Percentiles rank a stretch among this genome's conserved stretches.
Evolutionary conservation across 2,329 filamentous ascomycete genomes (phyloP).

Genomic region (Cytospora schulzeri): DNA sequence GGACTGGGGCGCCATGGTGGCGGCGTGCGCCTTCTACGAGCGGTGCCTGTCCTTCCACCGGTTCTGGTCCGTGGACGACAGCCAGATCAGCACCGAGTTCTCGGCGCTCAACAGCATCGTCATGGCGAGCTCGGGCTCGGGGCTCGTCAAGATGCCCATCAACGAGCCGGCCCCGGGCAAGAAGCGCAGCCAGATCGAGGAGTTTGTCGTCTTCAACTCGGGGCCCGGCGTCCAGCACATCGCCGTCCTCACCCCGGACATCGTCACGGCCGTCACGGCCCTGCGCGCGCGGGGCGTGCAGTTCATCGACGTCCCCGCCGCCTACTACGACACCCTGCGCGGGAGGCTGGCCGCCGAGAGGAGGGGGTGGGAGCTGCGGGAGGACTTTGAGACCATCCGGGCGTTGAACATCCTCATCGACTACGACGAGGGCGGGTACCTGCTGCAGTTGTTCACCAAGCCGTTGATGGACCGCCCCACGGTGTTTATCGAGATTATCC

Average conservation of each 20-base stretch:
- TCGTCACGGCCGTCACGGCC: slow-evolving; percentile 74
- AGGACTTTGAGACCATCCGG: slow-evolving; percentile 78
- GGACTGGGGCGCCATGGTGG: slow-evolving; percentile 85
- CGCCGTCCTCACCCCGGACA: slow-evolving; percentile 79
- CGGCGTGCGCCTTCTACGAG: slow-evolving; percentile 75
- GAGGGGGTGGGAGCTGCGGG: slow-evolving; percentile 65
- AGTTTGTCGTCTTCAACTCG: slow-evolving; percentile 87
- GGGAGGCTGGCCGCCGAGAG: slow-evolving; percentile 67
- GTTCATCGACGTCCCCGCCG: slow-evolving; percentile 86
- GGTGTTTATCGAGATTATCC: slow-evolving; percentile 95
- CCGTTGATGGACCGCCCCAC: slow-evolving; percentile 93
- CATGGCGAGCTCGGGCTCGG: slow-evolving; percentile 75
- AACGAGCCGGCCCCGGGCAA: slow-evolving; percentile 92
- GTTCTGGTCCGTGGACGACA: slow-evolving; percentile 97
- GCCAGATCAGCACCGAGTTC: slow-evolving; percentile 89
- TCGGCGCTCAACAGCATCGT: slow-evolving; percentile 86
- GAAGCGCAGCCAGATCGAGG: slow-evolving; percentile 92
- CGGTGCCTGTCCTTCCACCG: slow-evolving; percentile 88
- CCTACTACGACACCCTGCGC: slow-evolving; percentile 81
- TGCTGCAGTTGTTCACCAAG: slow-evolving; percentile 78
- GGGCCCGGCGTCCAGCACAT: slow-evolving; percentile 93
- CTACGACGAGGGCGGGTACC: slow-evolving; percentile 89
- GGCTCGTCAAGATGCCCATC: slow-evolving; percentile 95
- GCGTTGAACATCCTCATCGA: slow-evolving; percentile 87
- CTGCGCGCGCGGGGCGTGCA: slow-evolving; percentile 86